Evolutionary conservation across 225 moss, liverwort and hornwort species (phyloP).

Genomic region (Lunularia cruciata): DNA sequence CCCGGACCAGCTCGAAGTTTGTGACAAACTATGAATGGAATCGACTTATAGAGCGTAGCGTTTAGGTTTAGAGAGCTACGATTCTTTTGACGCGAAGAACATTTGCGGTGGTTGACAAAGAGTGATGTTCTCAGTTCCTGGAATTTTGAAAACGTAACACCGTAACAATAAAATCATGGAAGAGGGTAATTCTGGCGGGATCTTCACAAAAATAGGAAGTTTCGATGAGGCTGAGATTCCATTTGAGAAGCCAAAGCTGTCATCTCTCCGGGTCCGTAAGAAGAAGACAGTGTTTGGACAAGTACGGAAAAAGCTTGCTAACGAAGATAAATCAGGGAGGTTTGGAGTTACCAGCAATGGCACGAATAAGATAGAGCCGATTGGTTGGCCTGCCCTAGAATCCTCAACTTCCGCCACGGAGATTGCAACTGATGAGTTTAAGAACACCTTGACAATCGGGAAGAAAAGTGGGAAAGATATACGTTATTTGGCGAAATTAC

Average conservation of each 20-base stretch:
- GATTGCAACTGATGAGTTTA: conserved; percentile 25
- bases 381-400: conserved; percentile 17
- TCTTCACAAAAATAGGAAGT: not conserved
- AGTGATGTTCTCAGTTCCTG: no score
- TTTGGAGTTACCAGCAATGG: conserved; percentile 12
- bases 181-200: not conserved
- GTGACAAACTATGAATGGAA: no score
- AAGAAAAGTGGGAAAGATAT: conserved; percentile 16
- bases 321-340: conserved; percentile 13
- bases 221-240: not conserved
- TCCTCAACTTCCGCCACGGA: conserved; percentile 39
- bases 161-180: not conserved
- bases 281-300: conserved; percentile 10
- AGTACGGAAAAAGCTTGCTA: conserved; percentile 24
- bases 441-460: conserved; percentile 16
- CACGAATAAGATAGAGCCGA: conserved; percentile 20
- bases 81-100: no score
- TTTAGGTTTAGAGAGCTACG: no score
- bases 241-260: not conserved
- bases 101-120: no score
- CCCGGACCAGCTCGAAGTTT: no score
- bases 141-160: not conserved
- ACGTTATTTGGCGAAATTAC: conserved; percentile 28
- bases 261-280: not conserved
- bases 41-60: no score